A percentile compares a stretch with the other conserved stretches of the same genome.
phyloP scores from a whole-genome alignment of 1,284 basidiomycete species.

The Trichosporon sp. region DNA sequence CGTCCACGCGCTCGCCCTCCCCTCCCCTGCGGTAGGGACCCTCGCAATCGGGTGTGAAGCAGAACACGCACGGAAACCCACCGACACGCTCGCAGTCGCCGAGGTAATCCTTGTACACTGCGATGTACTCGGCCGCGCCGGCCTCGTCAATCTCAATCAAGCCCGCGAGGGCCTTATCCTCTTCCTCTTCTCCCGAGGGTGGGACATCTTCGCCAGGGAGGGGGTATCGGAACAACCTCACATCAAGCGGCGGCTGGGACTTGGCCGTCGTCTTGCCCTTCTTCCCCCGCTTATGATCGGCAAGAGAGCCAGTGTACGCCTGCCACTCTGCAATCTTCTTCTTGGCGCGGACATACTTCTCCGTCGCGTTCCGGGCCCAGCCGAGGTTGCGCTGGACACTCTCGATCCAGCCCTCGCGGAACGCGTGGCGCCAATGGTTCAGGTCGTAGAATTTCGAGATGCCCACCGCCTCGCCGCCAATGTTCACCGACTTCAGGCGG shows the following conservation, averaged over 20 bases:
- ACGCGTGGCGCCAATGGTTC: slow-evolving; percentile 52
- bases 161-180: slow-evolving; percentile 40
- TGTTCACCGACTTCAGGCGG: slow-evolving; percentile 47
- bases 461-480: slow-evolving; percentile 54
- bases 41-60: slow-evolving; percentile 55
- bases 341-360: slow-evolving; percentile 53
- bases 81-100: not conserved
- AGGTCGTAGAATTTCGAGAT: slow-evolving; percentile 38
- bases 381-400: slow-evolving; percentile 49
- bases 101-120: slow-evolving; percentile 35
- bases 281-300: slow-evolving; percentile 13
- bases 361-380: slow-evolving; percentile 53
- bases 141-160: slow-evolving; percentile 44
- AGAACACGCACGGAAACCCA: slow-evolving; percentile 43
- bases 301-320: slow-evolving; percentile 11
- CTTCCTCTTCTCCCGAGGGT: slow-evolving; percentile 30
- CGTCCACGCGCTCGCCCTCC: slow-evolving; percentile 54
- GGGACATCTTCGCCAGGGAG: slow-evolving; percentile 13
- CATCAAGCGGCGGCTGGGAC: slow-evolving; percentile 47
- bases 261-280: slow-evolving; percentile 23
- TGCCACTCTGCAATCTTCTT: slow-evolving; percentile 53
- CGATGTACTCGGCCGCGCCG: slow-evolving; percentile 38
- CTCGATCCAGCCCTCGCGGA: slow-evolving; percentile 54
- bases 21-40: slow-evolving; percentile 51
- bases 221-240: slow-evolving; percentile 53